Evolutionary conservation across 768 basidiomycete genomes (phyloP).

Genomic region (Amylocystis lapponica): DNA sequence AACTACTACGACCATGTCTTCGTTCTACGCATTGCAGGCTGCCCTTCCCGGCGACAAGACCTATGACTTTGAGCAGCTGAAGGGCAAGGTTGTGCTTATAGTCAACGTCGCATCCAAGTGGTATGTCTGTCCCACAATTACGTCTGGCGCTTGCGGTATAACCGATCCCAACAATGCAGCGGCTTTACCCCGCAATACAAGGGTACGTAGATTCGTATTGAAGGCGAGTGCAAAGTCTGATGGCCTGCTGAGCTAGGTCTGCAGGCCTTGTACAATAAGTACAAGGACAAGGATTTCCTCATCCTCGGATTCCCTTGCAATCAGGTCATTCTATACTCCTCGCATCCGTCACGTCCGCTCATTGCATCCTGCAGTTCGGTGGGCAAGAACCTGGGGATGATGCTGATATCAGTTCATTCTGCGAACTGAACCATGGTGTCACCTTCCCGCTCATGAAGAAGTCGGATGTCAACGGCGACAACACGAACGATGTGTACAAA

Average conservation of each 20-base stretch:
- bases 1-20: conserved; percentile 17
- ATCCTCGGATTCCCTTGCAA: conserved; percentile 93
- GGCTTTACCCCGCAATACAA: conserved; percentile 83
- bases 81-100: conserved; percentile 72
- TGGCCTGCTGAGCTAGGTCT: conserved; percentile 43
- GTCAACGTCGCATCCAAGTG: conserved; percentile 78
- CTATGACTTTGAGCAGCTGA: conserved; percentile 62
- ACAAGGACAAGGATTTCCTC: conserved; percentile 68
- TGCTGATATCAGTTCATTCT: conserved; percentile 67
- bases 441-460: conserved; percentile 90
- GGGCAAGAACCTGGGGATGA: conserved; percentile 84
- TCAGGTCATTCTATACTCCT: conserved; percentile 41
- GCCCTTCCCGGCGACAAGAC: conserved; percentile 48
- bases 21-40: conserved; percentile 68
- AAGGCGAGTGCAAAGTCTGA: neutral
- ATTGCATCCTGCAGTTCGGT: conserved; percentile 53
- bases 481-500: conserved; percentile 77
- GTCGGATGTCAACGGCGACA: conserved; percentile 87
- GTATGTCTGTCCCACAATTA: conserved; percentile 35
- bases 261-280: conserved; percentile 74
- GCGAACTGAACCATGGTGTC: conserved; percentile 80
- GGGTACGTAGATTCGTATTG: conserved; percentile 31
- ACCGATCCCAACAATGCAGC: conserved; percentile 36
- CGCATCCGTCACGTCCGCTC: too few species aligned
- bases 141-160: too few species aligned